Base-by-base conservation (phyloP, 441 rosid species). In the Sinapis alba region DNA sequence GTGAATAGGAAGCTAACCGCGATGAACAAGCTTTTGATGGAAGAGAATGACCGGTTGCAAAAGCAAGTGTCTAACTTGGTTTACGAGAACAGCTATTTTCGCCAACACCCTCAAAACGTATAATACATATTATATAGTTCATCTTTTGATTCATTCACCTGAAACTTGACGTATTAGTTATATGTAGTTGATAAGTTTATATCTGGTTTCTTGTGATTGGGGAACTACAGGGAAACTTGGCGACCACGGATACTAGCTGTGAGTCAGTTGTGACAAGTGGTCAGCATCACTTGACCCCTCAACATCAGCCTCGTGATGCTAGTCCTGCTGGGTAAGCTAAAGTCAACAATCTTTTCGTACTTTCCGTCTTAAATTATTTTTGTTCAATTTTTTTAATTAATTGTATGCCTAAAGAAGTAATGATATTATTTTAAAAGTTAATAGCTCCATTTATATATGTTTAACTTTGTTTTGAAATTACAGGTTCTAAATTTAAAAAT, bases 201-300 rank as follows among this genome's bases (percentile, higher is more conserved):
- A n/a, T 60, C 53, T 18, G 20, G 43, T 34, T 68, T 62, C 11
- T n/a, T 15, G 15, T 41, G 59, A 43, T 16, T 30, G 45, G 56
- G 21, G 63, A 60, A 47, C 43, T 60, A 81, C 80, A 85, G 86
- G 74, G 86, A 32, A 84, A 84, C 34, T 79, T 88, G 26, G 86
- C 89, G 62, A 88, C 90, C 67, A 85, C 93, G 5, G 91, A 89
- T 78, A 87, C 89, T 36, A 89, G 93, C 73, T 87, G 91, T 74
- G 93, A 89, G 74, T 89, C 93, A 16, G 93, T 86, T 64, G 91
- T 89, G 84, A 89, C 93, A 5, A 89, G 88, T 63, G 88, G 90
- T 74, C 93, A 89, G 74, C 93, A 87, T 79, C 88, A 89, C 66
- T 74, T 83, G 82, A 87, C 93, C 81, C 86, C 89, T 76, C 91